A percentile compares a stretch with the other conserved stretches of the same genome.
These are phyloP conservation scores for Saxophila tyrrhenica DNA, from an alignment of 495 filamentous ascomycete species.

Conservation along the genomic window DNA sequence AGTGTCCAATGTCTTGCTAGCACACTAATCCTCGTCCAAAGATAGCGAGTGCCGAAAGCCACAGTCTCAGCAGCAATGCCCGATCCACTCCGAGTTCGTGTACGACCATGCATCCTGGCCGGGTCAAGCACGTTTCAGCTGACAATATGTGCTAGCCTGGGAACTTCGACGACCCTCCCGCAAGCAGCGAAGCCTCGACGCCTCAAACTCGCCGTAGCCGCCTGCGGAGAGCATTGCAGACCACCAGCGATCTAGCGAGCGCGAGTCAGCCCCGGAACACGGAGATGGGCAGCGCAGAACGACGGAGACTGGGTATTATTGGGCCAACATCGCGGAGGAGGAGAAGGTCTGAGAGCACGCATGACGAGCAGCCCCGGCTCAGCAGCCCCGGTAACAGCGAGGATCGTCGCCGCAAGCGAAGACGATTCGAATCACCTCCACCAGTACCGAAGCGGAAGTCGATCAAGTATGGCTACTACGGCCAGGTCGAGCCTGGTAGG, in stretches of 20 bases:
- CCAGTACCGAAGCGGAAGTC: slow-evolving; percentile 7
- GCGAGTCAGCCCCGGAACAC: no score
- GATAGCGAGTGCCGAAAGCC: neutral
- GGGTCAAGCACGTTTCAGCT: neutral
- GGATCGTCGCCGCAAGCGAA: slow-evolving; percentile 50
- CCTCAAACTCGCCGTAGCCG: slow-evolving; percentile 8
- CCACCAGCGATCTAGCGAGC: slow-evolving; percentile 6
- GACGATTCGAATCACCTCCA: slow-evolving; percentile 59
- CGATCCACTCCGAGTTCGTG: neutral
- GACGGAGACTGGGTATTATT: neutral
- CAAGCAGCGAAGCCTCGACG: slow-evolving; percentile 5
- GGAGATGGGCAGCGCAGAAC: neutral
- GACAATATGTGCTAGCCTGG: neutral
- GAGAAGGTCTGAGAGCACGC: neutral
- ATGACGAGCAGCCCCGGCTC: neutral
- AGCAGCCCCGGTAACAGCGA: slow-evolving; percentile 19
- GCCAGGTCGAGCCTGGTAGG: slow-evolving; percentile 68
- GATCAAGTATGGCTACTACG: slow-evolving; percentile 68
- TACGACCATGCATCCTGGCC: neutral
- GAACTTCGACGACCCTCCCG: slow-evolving; percentile 8
- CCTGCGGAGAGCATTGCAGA: slow-evolving; percentile 8
- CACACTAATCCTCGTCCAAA: no score
- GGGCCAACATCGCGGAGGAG: slow-evolving; percentile 13
- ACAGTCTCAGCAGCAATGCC: neutral
- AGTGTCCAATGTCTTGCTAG: no score